Base-by-base conservation (phyloP, 2,329 filamentous ascomycete species). In the Camillea tinctor region DNA sequence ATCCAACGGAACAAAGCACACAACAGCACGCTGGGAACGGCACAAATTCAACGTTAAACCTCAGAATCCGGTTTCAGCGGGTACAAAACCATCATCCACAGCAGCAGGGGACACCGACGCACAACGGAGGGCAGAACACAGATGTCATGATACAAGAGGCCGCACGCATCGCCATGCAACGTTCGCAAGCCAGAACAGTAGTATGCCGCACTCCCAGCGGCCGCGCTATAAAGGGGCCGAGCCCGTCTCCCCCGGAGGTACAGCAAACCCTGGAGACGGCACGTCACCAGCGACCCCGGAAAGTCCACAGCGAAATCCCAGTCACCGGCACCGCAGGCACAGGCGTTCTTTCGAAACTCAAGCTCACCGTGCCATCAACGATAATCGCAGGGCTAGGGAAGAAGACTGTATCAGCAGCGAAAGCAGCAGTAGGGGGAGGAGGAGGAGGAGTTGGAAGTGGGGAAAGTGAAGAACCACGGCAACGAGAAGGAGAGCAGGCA, bases 131-230 rank as follows among this genome's bases (percentile, higher is more conserved):
- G 53, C 59, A 64, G 20, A 62, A 55, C 57, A 55, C 30, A 50
- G 64, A 64, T 26, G 52, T 54, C n/a, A 65, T 66, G 52, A 64
- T 69, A 19, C 69, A 66, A 60, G 68, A 69, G 22, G 68, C 65
- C 24, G 68, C 69, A 13, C 66, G 65, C 22, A 68, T 68, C 56
- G 69, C 68, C 51, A 67, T 69, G 64, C 60, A 60, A 50, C 66
- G 61, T 56, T 72, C 66, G 17, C 64, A 55, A 54, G 64, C 64
- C 49, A 68, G 50, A 24, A 63, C 64, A 21, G 54, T 64, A 48
- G 57, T 58, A 8, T 60, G 50, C 52, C 57, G 60, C 59, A 66
- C 56, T 30, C 62, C 61, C 22, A 54, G n/a, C 55, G 57, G 56
- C 52, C 40, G 55, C 58, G 56, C 58, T 55, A 58, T 22, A 52